Base-by-base conservation (phyloP, 352 stramenopile species). In the Globisporangium radiosum region DNA sequence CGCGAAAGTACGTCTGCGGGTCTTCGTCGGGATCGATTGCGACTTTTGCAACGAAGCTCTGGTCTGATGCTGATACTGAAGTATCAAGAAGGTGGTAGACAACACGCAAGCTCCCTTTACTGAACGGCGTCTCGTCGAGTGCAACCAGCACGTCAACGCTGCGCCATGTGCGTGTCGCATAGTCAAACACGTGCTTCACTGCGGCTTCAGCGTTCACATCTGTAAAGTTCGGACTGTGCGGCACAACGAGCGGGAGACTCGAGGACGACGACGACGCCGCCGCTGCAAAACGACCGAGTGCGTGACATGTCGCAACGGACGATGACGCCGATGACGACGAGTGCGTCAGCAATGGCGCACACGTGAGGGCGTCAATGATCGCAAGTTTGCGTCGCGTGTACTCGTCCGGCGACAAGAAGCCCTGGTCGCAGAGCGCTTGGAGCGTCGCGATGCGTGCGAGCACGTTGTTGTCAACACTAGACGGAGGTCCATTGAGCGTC, bases 1-100 rank as follows among this genome's bases (percentile, higher is more conserved):
- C 87, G 10, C 79, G 80, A 63, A 96, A 96, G 56, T 96, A 96
- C 56, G 85, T 94, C 58, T 93, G 79, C 45, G 85, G 85, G 39
- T 94, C 83, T 68, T 94, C 85, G 49, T 94, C 78, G 9, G 83
- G 85, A 52, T 96, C 84, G 52, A 96, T 94, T 11, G 85, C 84
- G 43, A 96, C 63, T 59, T 96, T 96, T 39, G 85, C 85, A 7
- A 96, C 85, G 59, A 90, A 91, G 50, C 70, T 92, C n/a, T 69
- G 37, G 40, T 19, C 39, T 54, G 59, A 0, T 68, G 14, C 6
- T 37, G 47, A 17, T 37, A n/a, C 38, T 47, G 52, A 15, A 5
- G 88, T 36, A 52, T 88, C 80, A 52, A 89, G 81, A 47, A 92
- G 70, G 52, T 94, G 85, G 58, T 92, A 91, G 47, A 93, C 82